Conservation (phyloP, 2,329 filamentous ascomycete genomes). For the Diaporthe citrichinensis region DNA sequence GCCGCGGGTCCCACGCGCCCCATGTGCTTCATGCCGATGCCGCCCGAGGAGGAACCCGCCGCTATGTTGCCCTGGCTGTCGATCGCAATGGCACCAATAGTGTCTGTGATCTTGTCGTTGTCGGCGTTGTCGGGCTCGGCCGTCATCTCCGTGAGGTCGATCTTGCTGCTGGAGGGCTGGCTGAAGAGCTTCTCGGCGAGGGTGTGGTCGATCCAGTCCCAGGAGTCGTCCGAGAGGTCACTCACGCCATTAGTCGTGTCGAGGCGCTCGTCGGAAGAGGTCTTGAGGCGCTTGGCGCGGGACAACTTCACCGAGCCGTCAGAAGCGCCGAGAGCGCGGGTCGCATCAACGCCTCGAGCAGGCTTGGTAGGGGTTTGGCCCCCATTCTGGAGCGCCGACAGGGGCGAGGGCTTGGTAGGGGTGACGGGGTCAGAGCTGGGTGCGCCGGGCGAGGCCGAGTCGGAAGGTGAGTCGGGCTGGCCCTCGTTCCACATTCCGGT, state of each 20-base stretch:
- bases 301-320: neutral
- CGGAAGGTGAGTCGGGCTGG: slow-evolving; percentile 70
- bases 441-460: slow-evolving; percentile 1
- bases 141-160: slow-evolving; percentile 37
- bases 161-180: neutral
- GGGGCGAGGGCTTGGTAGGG: slow-evolving; percentile 33
- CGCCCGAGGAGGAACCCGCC: slow-evolving; percentile 94
- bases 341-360: neutral
- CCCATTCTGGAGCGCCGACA: slow-evolving; percentile 8
- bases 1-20: slow-evolving; percentile 94
- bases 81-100: slow-evolving; percentile 94
- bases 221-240: slow-evolving; percentile 7
- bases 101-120: slow-evolving; percentile 84
- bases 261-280: slow-evolving; percentile 4
- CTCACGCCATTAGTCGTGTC: neutral
- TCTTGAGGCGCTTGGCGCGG: slow-evolving; percentile 40
- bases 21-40: slow-evolving; percentile 97
- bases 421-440: slow-evolving; percentile 12
- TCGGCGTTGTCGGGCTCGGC: slow-evolving; percentile 35
- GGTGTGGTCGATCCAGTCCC: neutral
- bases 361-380: neutral
- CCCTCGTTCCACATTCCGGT: slow-evolving; percentile 74
- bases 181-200: neutral
- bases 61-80: slow-evolving; percentile 90
- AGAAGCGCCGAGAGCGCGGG: neutral